Base-by-base conservation (phyloP, 108 stramenopile genomes). In the Schizochytrium sp. region DNA sequence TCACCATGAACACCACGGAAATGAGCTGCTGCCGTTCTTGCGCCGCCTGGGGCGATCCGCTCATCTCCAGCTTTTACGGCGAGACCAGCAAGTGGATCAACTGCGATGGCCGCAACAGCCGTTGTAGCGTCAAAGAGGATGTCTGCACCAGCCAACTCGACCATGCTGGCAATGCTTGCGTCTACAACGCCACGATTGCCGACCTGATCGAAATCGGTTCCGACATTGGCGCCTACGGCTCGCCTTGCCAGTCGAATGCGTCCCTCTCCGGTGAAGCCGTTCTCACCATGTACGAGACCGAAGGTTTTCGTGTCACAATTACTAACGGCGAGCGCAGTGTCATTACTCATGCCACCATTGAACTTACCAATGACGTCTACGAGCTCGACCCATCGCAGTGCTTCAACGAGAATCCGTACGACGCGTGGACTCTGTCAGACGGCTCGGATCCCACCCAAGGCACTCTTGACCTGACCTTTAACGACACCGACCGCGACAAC, bases 161-260 rank as follows among this genome's bases (percentile, higher is more conserved):
- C 76, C 76, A 83, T 45, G 76, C 76, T 53, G 76, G 76, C 51
- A 83, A 83, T 23, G 51, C 76, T 16, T 83, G 76, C 51, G 76
- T 83, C 51, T 83, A 53, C 48, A 83, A 53, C 76, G 12, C 45
- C n/a, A 45, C 12, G 48, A 47, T 47, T 83, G 76, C 76, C n/a
- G 51, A 83, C 28, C 48, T 53, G 14, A 83, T 83, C 76, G 48
- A 83, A 4, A 12, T 28, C 0, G 48, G 76, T 16, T 47, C 76
- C 25, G 76, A 83, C 51, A 83, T 83, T 4, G 76, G 76, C 28
- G 76, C 76, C 25, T 47, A 53, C 51, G 76, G 76, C n/a, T 83
- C 76, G 2, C 76, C 76, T 12, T 83, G 76, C 51, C 76, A 83
- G 4, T 53, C 76, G 10, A 53, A 83, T 4, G 45, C 4, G 51